Percentiles rank a stretch among this genome's conserved stretches.
Evolutionary conservation across 2,329 filamentous ascomycete species (phyloP).

Genomic region (Diplodia intermedia): DNA sequence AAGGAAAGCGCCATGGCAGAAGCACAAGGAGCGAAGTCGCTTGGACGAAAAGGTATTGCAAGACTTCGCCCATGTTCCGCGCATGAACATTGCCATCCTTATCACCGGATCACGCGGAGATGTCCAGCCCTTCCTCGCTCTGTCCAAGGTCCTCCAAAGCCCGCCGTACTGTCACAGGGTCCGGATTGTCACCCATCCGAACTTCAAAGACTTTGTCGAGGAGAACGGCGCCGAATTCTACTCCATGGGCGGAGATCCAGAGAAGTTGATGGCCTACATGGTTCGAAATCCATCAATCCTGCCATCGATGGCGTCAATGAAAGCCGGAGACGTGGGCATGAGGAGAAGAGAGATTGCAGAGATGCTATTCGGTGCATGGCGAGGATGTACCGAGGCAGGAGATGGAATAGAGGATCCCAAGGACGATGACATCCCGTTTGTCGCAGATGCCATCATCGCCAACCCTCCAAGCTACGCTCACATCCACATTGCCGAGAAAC

Average conservation of each 20-base stretch:
- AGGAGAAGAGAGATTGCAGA: slow-evolving; percentile 74
- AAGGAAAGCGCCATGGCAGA: no score
- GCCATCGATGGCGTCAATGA: slow-evolving; percentile 74
- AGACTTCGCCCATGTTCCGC: slow-evolving; percentile 10
- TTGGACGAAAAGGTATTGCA: not conserved
- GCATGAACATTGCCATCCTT: slow-evolving; percentile 80
- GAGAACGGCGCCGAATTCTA: slow-evolving; percentile 81
- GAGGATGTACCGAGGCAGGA: slow-evolving; percentile 69
- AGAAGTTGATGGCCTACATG: slow-evolving; percentile 87
- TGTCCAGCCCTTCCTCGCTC: slow-evolving; percentile 78
- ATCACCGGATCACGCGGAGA: slow-evolving; percentile 83
- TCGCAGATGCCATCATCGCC: slow-evolving; percentile 82
- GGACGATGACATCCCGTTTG: slow-evolving; percentile 65
- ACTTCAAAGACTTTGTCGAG: slow-evolving; percentile 77
- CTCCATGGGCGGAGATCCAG: slow-evolving; percentile 77
- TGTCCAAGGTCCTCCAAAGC: slow-evolving; percentile 75
- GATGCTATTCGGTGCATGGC: slow-evolving; percentile 85
- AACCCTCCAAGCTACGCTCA: slow-evolving; percentile 82
- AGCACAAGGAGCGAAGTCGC: not conserved
- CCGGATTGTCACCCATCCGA: slow-evolving; percentile 78
- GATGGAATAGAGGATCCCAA: not conserved
- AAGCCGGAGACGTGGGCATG: slow-evolving; percentile 73
- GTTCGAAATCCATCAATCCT: slow-evolving; percentile 83
- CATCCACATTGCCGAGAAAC: slow-evolving; percentile 75
- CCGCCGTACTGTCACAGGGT: slow-evolving; percentile 73